A percentile compares a stretch with the other conserved stretches of the same genome.
Evolutionary conservation across 331 rosid species (phyloP).

Genomic region (Spiraea crenata): DNA sequence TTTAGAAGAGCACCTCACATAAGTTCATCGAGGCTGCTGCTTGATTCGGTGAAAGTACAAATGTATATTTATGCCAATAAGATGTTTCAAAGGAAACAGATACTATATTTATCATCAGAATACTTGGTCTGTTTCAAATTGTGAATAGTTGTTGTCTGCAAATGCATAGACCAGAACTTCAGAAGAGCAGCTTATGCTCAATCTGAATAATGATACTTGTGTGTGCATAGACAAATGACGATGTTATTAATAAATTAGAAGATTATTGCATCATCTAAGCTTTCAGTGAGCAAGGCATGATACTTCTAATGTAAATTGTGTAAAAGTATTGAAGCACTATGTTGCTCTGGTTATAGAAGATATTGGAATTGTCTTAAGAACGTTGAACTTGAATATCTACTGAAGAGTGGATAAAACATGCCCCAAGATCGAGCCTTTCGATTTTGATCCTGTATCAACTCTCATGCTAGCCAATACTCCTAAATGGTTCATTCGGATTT

Average conservation of each 20-base stretch:
- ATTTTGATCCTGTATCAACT: not conserved
- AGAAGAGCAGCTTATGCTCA: slow-evolving; percentile 3
- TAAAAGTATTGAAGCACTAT: not conserved
- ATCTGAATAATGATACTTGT: not conserved
- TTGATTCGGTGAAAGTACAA: slow-evolving; percentile 15
- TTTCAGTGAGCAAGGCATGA: not conserved
- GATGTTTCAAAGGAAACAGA: slow-evolving; percentile 35
- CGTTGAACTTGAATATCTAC: not conserved
- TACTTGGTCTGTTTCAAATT: not conserved
- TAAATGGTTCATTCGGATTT: not conserved
- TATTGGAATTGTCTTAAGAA: not conserved
- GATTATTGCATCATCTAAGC: not conserved
- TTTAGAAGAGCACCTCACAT: slow-evolving; percentile 19
- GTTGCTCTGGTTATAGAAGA: not conserved
- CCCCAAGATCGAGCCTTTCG: not conserved
- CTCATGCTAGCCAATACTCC: not conserved
- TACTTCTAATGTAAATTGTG: not conserved
- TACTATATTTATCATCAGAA: slow-evolving; percentile 7
- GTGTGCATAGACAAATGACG: not conserved
- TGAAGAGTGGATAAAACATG: not conserved
- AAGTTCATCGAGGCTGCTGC: slow-evolving; percentile 53
- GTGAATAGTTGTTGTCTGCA: not conserved
- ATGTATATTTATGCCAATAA: slow-evolving; percentile 8
- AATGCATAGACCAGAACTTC: not conserved
- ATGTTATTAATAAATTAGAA: slow-evolving; percentile 6